Percentiles rank a stretch among this genome's conserved stretches.
These are phyloP conservation scores for Pichia sp. DNA, from an alignment of 1,139 yeast species.

Conservation along the genomic window DNA sequence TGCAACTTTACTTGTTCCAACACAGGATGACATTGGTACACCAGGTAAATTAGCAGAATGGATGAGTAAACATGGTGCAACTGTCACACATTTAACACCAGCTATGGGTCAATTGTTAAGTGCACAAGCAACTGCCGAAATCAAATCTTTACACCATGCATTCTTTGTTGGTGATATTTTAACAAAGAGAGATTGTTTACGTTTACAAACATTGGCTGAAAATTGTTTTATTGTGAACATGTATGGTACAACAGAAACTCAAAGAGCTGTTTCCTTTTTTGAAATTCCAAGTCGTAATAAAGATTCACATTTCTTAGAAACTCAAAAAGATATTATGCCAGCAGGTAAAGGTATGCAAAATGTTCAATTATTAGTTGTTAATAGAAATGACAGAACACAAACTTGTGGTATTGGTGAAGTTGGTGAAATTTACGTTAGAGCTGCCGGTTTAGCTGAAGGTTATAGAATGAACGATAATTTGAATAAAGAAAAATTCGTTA, in stretches of 20 bases:
- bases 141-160: constrained; percentile 87
- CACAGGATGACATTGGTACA: constrained; percentile 95
- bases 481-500: constrained; percentile 79
- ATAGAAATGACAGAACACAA: constrained; percentile 79
- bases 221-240: constrained; percentile 89
- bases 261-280: constrained; percentile 91
- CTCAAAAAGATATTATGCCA: constrained; percentile 93
- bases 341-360: constrained; percentile 97
- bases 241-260: constrained; percentile 99
- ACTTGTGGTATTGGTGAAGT: constrained; percentile 98
- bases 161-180: constrained; percentile 97
- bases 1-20: constrained; percentile 87
- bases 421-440: constrained; percentile 97
- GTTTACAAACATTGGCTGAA: constrained; percentile 86
- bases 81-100: constrained; percentile 96
- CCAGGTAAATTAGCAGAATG: constrained; percentile 97
- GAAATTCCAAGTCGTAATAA: constrained; percentile 70
- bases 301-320: constrained; percentile 70
- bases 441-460: constrained; percentile 96
- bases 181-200: constrained; percentile 92
- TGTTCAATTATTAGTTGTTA: constrained; percentile 90
- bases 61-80: constrained; percentile 89
- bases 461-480: constrained; percentile 87
- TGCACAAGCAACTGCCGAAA: constrained; percentile 90
- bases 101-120: constrained; percentile 98